These are phyloP conservation scores for Bauhinia variegata DNA, from an alignment of 306 rosid species.

Conservation along the genomic window DNA sequence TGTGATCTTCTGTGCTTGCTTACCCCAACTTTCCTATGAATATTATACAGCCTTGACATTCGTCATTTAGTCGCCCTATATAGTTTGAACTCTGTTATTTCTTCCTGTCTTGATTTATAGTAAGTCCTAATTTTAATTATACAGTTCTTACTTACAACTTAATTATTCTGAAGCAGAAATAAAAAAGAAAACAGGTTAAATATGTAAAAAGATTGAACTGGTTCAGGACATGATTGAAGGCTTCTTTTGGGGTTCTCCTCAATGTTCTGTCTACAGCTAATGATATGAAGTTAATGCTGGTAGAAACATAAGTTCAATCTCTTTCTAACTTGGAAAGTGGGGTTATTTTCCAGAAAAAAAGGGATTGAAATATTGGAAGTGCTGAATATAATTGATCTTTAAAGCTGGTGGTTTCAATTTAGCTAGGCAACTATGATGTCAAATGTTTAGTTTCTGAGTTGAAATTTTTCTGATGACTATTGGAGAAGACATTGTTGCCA, in stretches of 20 bases:
- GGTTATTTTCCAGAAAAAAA: neutral
- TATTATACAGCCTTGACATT: too few relatives aligned
- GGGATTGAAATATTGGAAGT: too few relatives aligned
- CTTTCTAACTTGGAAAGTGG: constrained; percentile 11
- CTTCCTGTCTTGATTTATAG: too few relatives aligned
- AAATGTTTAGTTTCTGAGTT: neutral
- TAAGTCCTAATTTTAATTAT: too few relatives aligned
- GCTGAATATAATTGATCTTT: neutral
- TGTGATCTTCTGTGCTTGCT: too few relatives aligned
- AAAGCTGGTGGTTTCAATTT: neutral
- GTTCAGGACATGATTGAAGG: too few relatives aligned
- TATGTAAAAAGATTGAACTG: neutral
- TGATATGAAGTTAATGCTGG: neutral
- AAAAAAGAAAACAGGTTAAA: neutral
- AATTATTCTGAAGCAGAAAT: neutral
- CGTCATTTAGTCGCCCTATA: too few relatives aligned
- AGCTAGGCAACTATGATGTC: neutral
- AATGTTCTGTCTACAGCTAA: too few relatives aligned
- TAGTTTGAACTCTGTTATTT: too few relatives aligned
- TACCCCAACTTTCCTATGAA: too few relatives aligned
- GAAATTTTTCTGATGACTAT: neutral
- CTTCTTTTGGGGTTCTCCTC: too few relatives aligned
- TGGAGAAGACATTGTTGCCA: constrained; percentile 3
- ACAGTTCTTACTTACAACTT: neutral
- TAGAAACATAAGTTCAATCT: neutral